Evolutionary conservation across 225 moss, liverwort and hornwort species (phyloP).

Genomic region (Pseudisothecium myosuroides): DNA sequence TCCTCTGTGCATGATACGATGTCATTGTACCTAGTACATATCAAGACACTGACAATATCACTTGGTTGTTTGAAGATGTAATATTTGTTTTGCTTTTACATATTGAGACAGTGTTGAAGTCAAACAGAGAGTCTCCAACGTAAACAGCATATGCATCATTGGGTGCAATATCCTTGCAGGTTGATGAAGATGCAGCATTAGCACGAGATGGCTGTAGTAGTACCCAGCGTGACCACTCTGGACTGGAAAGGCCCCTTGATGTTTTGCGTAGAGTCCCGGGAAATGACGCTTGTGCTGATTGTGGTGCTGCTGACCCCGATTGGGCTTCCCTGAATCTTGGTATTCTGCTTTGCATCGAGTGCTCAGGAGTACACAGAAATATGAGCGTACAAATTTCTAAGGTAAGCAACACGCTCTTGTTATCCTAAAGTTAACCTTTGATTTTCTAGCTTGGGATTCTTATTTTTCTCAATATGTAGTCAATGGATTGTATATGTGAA

Average conservation of each 20-base stretch:
- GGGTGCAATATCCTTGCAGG: conserved; percentile 32
- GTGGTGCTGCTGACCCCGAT: conserved; percentile 88
- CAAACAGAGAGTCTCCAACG: background rate
- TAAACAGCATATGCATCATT: conserved; percentile 11
- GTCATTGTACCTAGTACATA: background rate
- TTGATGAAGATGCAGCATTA: conserved; percentile 22
- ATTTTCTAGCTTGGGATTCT: background rate
- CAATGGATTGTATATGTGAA: background rate
- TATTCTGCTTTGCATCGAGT: conserved; percentile 88
- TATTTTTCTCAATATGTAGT: background rate
- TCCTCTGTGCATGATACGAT: background rate
- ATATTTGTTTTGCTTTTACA: background rate
- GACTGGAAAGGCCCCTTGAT: conserved; percentile 82
- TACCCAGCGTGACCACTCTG: conserved; percentile 21
- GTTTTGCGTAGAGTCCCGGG: conserved; percentile 68
- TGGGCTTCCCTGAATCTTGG: conserved; percentile 98
- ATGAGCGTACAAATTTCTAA: conserved; percentile 95
- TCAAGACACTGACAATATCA: background rate
- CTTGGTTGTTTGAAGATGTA: background rate
- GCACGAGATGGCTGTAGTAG: conserved; percentile 18
- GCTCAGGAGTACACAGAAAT: conserved; percentile 93
- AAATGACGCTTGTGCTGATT: conserved; percentile 91
- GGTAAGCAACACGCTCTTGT: conserved; percentile 5
- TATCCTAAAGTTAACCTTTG: background rate
- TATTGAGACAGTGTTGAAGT: conserved; percentile 1